These are phyloP conservation scores for Lanzia echinophila DNA, from an alignment of 2,329 filamentous ascomycete species.

Conservation along the genomic window DNA sequence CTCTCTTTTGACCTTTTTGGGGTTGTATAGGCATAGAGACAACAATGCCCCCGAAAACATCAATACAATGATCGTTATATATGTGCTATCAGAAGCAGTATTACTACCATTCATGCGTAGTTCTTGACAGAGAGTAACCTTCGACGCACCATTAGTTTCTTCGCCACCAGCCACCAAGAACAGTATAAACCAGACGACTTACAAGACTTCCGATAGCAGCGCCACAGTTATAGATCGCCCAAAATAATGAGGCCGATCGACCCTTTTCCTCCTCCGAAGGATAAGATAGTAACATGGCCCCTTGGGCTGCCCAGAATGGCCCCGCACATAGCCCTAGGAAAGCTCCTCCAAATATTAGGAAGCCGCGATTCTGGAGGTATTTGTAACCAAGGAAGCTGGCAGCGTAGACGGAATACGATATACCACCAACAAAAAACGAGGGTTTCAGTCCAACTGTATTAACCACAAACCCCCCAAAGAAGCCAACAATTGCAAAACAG, in stretches of 20 bases:
- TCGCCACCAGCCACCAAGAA: neutral
- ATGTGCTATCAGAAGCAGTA: constrained; percentile 10
- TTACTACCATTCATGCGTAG: constrained; percentile 44
- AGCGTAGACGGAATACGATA: constrained; percentile 69
- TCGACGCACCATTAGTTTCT: neutral
- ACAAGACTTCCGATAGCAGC: constrained; percentile 13
- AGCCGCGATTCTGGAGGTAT: constrained; percentile 49
- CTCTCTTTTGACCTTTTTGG: constrained; percentile 61
- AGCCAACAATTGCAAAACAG: constrained; percentile 48
- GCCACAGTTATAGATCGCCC: constrained; percentile 12
- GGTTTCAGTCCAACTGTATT: constrained; percentile 64
- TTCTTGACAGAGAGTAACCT: constrained; percentile 64
- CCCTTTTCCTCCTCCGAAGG: constrained; percentile 73
- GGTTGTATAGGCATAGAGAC: constrained; percentile 61
- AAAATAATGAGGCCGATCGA: constrained; percentile 54
- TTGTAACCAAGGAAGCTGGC: constrained; percentile 63
- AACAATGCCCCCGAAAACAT: constrained; percentile 47
- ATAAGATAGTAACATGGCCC: constrained; percentile 81
- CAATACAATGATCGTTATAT: constrained; percentile 11
- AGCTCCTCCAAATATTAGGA: constrained; percentile 66
- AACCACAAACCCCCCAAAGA: constrained; percentile 67
- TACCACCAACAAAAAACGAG: constrained; percentile 60
- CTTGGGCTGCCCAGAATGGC: constrained; percentile 74
- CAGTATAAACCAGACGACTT: neutral
- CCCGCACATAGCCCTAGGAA: constrained; percentile 70